Percentiles rank a stretch among this genome's conserved stretches.
phyloP scores from a whole-genome alignment of 2,329 filamentous ascomycete species.

The Pyricularia sp. region DNA sequence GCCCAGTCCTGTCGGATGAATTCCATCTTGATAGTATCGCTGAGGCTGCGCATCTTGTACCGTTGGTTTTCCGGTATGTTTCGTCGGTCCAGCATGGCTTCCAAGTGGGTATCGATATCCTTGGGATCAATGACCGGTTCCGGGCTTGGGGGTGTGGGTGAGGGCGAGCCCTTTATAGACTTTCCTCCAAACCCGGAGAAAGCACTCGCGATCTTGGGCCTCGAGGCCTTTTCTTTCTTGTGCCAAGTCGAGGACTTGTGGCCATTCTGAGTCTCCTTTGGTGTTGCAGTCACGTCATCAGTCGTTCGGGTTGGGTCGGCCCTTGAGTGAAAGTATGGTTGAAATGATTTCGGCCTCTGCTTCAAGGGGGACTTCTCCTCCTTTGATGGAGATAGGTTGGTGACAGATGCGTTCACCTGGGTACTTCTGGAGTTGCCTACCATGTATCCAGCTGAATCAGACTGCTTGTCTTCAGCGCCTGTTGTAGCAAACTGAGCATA shows the following conservation, averaged over 20 bases:
- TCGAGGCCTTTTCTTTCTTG: constrained; percentile 30
- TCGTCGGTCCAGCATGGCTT: constrained; percentile 66
- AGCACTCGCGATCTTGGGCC: constrained; percentile 27
- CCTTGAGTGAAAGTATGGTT: constrained; percentile 23
- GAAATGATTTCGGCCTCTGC: constrained; percentile 42
- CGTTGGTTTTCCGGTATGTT: constrained; percentile 93
- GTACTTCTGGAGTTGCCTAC: constrained; percentile 10
- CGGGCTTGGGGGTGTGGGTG: constrained; percentile 24
- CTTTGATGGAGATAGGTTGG: constrained; percentile 11
- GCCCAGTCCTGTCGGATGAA: constrained; percentile 86
- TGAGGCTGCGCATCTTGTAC: constrained; percentile 87
- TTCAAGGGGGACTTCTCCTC: constrained; percentile 20
- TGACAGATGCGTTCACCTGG: constrained; percentile 7
- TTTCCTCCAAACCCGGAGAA: constrained; percentile 28
- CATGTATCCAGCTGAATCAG: neutral
- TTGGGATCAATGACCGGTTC: constrained; percentile 44
- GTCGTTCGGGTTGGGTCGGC: constrained; percentile 12
- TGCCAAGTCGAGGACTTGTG: constrained; percentile 14
- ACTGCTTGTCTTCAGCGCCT: constrained; percentile 1
- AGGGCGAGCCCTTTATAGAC: constrained; percentile 7
- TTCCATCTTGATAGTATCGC: constrained; percentile 85
- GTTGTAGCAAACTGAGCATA: constrained; percentile 62
- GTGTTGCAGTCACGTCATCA: constrained; percentile 9
- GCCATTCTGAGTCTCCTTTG: constrained; percentile 4
- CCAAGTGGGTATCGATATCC: constrained; percentile 47